Evolutionary conservation across 2,329 filamentous ascomycete species (phyloP).

Genomic region (Penicillium vulpinum): DNA sequence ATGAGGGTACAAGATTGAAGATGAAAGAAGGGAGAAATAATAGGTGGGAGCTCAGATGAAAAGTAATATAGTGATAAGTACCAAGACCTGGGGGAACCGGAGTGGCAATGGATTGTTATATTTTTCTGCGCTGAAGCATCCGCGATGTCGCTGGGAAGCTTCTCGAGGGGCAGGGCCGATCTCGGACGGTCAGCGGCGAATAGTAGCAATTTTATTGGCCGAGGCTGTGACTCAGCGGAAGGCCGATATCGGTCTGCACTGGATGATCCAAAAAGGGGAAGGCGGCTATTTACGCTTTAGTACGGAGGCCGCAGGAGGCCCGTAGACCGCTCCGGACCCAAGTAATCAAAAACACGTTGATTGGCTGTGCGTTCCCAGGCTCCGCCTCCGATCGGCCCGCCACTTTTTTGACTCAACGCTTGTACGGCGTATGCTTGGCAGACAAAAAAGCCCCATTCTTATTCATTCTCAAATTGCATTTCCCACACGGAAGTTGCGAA

Average conservation of each 20-base stretch:
- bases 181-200: constrained; percentile 40
- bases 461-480: too few species aligned
- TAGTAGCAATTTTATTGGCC: constrained; percentile 29
- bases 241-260: constrained; percentile 20
- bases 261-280: constrained; percentile 10
- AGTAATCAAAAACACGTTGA: constrained; percentile 14
- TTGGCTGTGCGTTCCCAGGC: constrained; percentile 11
- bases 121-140: constrained; percentile 24
- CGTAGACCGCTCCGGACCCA: constrained; percentile 12
- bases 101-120: constrained; percentile 20
- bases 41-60: constrained; percentile 2
- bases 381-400: constrained; percentile 16
- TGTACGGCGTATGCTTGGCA: too few species aligned
- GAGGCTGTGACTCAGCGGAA: background rate
- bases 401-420: constrained; percentile 5
- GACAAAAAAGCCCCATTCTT: too few species aligned
- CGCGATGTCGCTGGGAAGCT: constrained; percentile 38
- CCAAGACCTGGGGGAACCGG: constrained; percentile 12
- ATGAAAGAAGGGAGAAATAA: background rate
- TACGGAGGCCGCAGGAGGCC: constrained; percentile 19
- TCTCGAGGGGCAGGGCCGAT: constrained; percentile 37
- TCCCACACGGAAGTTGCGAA: too few species aligned
- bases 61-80: constrained; percentile 6
- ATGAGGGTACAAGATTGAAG: background rate
- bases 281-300: constrained; percentile 23